Conservation (phyloP, 2,329 filamentous ascomycete species). For the Periconia sp. region DNA sequence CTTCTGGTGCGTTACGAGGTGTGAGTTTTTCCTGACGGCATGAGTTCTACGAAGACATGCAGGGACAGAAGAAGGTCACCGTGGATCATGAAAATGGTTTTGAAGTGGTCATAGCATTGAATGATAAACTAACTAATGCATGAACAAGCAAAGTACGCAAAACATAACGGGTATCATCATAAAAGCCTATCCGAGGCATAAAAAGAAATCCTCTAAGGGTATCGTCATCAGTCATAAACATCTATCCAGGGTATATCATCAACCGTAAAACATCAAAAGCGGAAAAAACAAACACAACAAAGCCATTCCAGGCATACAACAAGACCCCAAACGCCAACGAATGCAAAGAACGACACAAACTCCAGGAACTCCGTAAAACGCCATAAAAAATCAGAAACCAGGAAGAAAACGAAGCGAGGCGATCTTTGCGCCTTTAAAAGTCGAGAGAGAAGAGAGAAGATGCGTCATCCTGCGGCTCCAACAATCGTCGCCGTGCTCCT, state of each 20-base stretch:
- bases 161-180: not conserved
- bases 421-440: too few species aligned
- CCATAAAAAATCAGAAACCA: not conserved
- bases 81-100: too few species aligned
- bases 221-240: too few species aligned
- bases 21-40: too few species aligned
- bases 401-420: not conserved
- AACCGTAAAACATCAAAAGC: not conserved
- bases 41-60: too few species aligned
- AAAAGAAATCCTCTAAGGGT: not conserved
- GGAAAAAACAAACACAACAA: not conserved
- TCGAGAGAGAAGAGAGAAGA: constrained; percentile 7
- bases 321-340: not conserved
- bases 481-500: constrained; percentile 35
- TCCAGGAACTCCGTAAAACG: not conserved
- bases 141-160: too few species aligned
- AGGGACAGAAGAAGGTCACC: too few species aligned
- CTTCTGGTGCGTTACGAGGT: too few species aligned
- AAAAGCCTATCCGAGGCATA: too few species aligned
- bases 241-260: too few species aligned
- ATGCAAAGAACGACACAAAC: not conserved
- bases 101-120: not conserved
- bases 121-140: not conserved
- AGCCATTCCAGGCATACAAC: not conserved
- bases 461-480: constrained; percentile 40